Evolutionary conservation across 345 rosid genomes (phyloP).

Genomic region (Brassica cretica): DNA sequence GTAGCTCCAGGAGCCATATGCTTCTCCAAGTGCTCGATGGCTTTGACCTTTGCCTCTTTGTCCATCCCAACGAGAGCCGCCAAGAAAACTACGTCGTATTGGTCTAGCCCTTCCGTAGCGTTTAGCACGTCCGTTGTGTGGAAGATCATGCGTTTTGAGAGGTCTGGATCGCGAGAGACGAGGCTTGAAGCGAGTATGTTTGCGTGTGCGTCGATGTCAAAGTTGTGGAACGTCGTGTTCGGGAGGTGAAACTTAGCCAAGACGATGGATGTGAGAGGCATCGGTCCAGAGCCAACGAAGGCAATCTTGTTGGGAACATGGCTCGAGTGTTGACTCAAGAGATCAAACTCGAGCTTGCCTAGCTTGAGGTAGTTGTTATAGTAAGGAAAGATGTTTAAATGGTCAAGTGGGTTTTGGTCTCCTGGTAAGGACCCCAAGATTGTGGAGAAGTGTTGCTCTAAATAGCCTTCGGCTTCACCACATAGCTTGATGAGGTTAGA

Average conservation of each 20-base stretch:
- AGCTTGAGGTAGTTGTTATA: constrained; percentile 77
- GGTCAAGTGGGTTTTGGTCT: constrained; percentile 61
- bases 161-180: constrained; percentile 55
- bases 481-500: constrained; percentile 64
- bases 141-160: constrained; percentile 67
- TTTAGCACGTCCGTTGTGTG: constrained; percentile 64
- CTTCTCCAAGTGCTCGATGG: constrained; percentile 70
- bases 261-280: constrained; percentile 81
- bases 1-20: constrained; percentile 73
- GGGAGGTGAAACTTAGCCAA: constrained; percentile 65
- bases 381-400: constrained; percentile 69
- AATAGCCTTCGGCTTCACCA: constrained; percentile 73
- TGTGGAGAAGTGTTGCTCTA: constrained; percentile 67
- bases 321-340: constrained; percentile 44
- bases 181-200: constrained; percentile 51
- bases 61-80: constrained; percentile 96
- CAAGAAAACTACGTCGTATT: constrained; percentile 80
- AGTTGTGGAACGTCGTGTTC: constrained; percentile 70
- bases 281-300: constrained; percentile 84
- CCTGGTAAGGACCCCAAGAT: constrained; percentile 49
- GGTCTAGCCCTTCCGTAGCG: constrained; percentile 49
- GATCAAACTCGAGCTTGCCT: constrained; percentile 59
- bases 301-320: constrained; percentile 53
- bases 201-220: constrained; percentile 65
- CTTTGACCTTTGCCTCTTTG: constrained; percentile 64